phyloP scores from a whole-genome alignment of 768 basidiomycete genomes.

The Scleroderma bovista region DNA sequence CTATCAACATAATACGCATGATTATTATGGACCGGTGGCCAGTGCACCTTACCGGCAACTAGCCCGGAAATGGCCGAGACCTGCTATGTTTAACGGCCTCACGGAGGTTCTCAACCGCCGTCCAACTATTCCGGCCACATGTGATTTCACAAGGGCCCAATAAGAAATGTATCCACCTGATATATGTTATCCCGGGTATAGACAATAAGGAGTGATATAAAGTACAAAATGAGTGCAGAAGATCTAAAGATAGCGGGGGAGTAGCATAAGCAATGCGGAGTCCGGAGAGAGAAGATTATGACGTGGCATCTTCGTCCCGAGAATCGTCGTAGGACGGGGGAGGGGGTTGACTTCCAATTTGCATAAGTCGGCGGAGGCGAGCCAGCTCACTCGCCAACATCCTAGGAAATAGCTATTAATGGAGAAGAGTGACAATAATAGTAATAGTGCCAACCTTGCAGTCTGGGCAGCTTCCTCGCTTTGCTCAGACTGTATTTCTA shows the following conservation, averaged over 20 bases:
- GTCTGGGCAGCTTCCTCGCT: slow-evolving; percentile 54
- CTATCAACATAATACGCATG: not conserved
- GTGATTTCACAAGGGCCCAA: not conserved
- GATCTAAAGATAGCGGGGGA: slow-evolving; percentile 13
- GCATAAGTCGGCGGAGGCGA: slow-evolving; percentile 71
- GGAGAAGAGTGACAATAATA: not conserved
- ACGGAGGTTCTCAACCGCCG: too few species aligned
- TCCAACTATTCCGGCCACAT: too few species aligned
- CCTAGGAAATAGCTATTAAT: slow-evolving; percentile 29
- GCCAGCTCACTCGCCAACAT: slow-evolving; percentile 57
- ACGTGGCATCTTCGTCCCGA: slow-evolving; percentile 8
- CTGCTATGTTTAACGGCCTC: too few species aligned
- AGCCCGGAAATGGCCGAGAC: too few species aligned
- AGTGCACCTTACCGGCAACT: too few species aligned
- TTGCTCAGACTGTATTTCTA: slow-evolving; percentile 49
- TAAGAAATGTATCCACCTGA: not conserved
- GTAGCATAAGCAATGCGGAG: slow-evolving; percentile 4
- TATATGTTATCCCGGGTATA: slow-evolving; percentile 19
- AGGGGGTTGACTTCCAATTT: slow-evolving; percentile 38
- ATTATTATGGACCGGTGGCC: too few species aligned
- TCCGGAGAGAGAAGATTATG: slow-evolving; percentile 6
- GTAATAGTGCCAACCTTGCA: slow-evolving; percentile 46
- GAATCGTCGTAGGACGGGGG: slow-evolving; percentile 10
- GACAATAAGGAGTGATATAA: slow-evolving; percentile 24
- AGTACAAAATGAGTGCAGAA: slow-evolving; percentile 28